Conservation (phyloP, 441 rosid genomes). For the Adansonia rubrostipa region DNA sequence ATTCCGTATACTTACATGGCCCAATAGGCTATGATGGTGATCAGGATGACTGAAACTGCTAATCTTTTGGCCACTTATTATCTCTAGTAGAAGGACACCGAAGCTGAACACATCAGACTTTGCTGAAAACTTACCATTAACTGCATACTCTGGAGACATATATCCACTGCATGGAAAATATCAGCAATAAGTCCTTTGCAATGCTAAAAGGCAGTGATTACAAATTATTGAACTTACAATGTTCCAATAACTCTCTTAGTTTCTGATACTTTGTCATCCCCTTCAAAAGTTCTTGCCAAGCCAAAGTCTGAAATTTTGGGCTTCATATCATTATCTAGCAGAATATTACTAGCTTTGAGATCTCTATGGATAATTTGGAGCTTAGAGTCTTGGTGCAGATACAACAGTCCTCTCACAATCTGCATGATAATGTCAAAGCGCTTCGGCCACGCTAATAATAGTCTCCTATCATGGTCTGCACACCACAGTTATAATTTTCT, state of each 20-base stretch:
- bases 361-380: slow-evolving; percentile 18
- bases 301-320: slow-evolving; percentile 12
- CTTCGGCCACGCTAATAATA: not conserved
- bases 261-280: not conserved
- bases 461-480: not conserved
- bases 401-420: slow-evolving; percentile 20
- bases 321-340: not conserved
- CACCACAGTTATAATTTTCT: not conserved
- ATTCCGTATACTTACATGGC: not conserved
- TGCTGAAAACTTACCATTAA: not conserved
- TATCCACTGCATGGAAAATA: not conserved
- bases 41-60: slow-evolving; percentile 14
- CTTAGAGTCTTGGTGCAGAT: slow-evolving; percentile 20
- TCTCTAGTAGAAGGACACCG: slow-evolving; percentile 25
- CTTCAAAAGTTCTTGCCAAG: not conserved
- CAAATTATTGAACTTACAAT: not conserved
- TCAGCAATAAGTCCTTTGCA: not conserved
- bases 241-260: slow-evolving; percentile 13
- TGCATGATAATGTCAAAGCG: slow-evolving; percentile 3
- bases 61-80: slow-evolving; percentile 39
- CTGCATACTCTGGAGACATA: not conserved
- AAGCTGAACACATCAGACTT: not conserved
- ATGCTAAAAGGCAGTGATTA: slow-evolving; percentile 19
- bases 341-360: slow-evolving; percentile 9
- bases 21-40: not conserved